Conservation (phyloP, 805 yeast genomes). For the Candida silvicultrix region DNA sequence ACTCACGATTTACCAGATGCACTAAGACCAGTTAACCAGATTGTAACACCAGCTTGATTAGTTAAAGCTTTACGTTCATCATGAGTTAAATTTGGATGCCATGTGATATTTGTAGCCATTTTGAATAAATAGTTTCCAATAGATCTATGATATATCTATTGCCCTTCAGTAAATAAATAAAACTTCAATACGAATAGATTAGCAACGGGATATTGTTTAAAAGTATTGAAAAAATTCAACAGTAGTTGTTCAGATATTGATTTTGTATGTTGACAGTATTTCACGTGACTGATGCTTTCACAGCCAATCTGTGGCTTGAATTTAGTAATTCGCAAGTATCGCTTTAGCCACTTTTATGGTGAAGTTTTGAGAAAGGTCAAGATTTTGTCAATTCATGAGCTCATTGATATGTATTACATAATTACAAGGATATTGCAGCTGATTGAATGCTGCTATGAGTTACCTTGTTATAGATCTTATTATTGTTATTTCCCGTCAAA, state of each 20-base stretch:
- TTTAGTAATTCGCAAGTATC: too few relatives aligned
- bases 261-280: conserved; percentile 15
- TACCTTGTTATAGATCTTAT: too few relatives aligned
- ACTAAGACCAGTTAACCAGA: conserved; percentile 93
- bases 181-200: too few relatives aligned
- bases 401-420: too few relatives aligned
- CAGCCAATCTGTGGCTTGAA: conserved; percentile 10
- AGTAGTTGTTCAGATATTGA: not conserved
- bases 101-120: conserved; percentile 95
- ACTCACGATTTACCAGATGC: conserved; percentile 74
- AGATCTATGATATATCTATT: too few relatives aligned
- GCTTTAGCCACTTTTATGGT: not conserved
- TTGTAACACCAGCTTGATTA: conserved; percentile 81
- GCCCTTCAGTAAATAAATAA: too few relatives aligned
- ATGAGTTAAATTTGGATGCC: conserved; percentile 89
- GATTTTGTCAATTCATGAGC: too few relatives aligned
- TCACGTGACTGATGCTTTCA: conserved; percentile 19
- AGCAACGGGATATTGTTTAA: too few relatives aligned
- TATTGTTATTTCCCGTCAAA: too few relatives aligned
- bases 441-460: too few relatives aligned
- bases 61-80: conserved; percentile 68
- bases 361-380: too few relatives aligned
- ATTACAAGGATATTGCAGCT: too few relatives aligned
- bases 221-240: not conserved
- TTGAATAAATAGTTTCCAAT: conserved; percentile 2